Conservation (phyloP, 306 rosid genomes). For the Corylus avellana region DNA sequence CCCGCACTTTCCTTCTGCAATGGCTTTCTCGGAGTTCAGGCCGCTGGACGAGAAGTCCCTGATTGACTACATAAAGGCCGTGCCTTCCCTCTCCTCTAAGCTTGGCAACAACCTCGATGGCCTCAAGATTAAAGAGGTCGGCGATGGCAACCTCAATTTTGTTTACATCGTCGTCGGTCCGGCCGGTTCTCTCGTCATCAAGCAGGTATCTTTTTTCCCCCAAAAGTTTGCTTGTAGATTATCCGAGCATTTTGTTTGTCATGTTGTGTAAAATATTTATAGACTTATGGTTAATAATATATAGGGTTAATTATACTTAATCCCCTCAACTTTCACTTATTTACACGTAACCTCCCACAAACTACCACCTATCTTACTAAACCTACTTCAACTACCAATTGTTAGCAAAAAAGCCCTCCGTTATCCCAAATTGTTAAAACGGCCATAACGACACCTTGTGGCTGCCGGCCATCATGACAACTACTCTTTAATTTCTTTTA, state of each 20-base stretch:
- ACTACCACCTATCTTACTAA: no score
- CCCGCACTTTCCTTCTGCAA: not conserved
- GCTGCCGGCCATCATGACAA: no score
- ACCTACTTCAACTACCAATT: no score
- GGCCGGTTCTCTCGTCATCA: conserved; percentile 76
- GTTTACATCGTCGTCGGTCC: conserved; percentile 68
- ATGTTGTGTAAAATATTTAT: no score
- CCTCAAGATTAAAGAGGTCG: conserved; percentile 69
- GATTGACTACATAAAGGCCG: conserved; percentile 66
- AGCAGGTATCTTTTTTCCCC: conserved; percentile 52
- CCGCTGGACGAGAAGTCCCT: conserved; percentile 65
- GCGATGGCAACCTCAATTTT: conserved; percentile 91
- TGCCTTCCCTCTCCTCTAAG: conserved; percentile 65
- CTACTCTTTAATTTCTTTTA: no score
- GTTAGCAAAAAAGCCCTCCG: no score
- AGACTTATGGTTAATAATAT: no score
- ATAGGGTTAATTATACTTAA: no score
- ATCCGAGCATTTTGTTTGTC: not conserved
- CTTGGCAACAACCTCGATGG: conserved; percentile 52
- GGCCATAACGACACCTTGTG: no score
- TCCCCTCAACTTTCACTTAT: no score
- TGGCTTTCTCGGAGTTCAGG: conserved; percentile 68
- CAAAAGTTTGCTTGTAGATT: not conserved
- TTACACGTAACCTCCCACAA: no score
- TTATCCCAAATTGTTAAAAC: no score